Evolutionary conservation across 768 basidiomycete genomes (phyloP).

Genomic region (Tylopilus sp.): DNA sequence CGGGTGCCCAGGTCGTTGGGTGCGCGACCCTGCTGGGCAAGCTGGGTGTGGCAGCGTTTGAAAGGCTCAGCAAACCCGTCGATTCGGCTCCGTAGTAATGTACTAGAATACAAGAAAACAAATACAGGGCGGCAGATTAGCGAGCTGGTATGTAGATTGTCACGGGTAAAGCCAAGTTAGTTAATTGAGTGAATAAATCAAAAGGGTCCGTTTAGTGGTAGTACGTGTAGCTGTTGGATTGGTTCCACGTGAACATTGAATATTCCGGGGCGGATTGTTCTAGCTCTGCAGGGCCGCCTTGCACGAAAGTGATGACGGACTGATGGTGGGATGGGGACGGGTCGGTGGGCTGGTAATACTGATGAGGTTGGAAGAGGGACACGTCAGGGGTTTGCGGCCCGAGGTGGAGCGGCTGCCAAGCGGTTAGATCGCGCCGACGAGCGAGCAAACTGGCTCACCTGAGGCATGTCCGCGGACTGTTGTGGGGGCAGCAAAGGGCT

Average conservation of each 20-base stretch:
- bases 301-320: slow-evolving; percentile 13
- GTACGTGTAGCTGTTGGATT: slow-evolving; percentile 20
- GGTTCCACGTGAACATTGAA: slow-evolving; percentile 23
- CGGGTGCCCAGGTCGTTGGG: slow-evolving; percentile 72
- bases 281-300: neutral
- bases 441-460: slow-evolving; percentile 12
- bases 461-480: neutral
- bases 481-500: slow-evolving; percentile 28
- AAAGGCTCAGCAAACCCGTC: slow-evolving; percentile 32
- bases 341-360: slow-evolving; percentile 5
- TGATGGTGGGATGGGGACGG: slow-evolving; percentile 7
- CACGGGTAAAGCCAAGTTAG: neutral
- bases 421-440: neutral
- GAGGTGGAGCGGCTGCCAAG: slow-evolving; percentile 2
- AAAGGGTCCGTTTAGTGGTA: slow-evolving; percentile 14
- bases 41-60: slow-evolving; percentile 52
- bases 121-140: slow-evolving; percentile 24
- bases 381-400: neutral
- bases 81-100: slow-evolving; percentile 1
- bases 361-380: neutral
- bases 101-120: slow-evolving; percentile 18
- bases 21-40: slow-evolving; percentile 55
- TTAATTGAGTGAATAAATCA: slow-evolving; percentile 31
- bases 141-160: slow-evolving; percentile 10
- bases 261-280: slow-evolving; percentile 14